Base-by-base conservation (phyloP, 2,329 filamentous ascomycete genomes). In the Ceratocystis destructans region DNA sequence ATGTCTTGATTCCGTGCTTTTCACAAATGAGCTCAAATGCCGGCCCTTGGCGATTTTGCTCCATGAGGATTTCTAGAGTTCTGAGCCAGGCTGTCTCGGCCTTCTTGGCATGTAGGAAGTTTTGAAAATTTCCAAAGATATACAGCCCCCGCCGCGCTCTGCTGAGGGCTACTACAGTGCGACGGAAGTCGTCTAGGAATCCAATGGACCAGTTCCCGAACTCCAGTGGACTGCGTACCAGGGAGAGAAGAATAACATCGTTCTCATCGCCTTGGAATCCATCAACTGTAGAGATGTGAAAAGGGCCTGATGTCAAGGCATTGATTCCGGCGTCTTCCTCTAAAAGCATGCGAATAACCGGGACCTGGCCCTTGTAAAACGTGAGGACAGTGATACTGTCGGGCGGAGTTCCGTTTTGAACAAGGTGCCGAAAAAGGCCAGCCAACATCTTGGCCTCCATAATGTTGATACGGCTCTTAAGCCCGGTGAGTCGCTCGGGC, bases 221-320 rank as follows among this genome's bases (percentile, higher is more conserved):
- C 1, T 76, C 71, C 1, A 72, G 69, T 45, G 87, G 87, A 69
- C 87, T 91, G 55, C 92, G 83, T 2, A 94, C 90, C 0, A 96
- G 77, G 0, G 91, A 96, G 0, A 96, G 77, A 1, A 96, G 73
- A 8, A 96, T 80, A 7, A 96, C 79, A 28, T 92, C 88, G 69
- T 96, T 96, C 73, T 96, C 90, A 71, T 96, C 90, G 12, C 91
- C 91, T 73, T 96, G 91, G 71, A 93, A 96, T 0, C 88, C 89
- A 71, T 96, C 92, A 0, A 96, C 89, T 0, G 91, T 96, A 44
- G 84, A 83, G 1, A 96, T 86, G 1, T 87, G 87, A 72, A 71
- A 75, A 1, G 72, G 73, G 5, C 73, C 71, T 10, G 63, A 20
- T 25, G 63, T 59, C 22, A 72, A 69, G 50, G 66, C 61, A 8